These are phyloP conservation scores for Populus nigra DNA, from an alignment of 345 rosid genomes.

Conservation along the genomic window DNA sequence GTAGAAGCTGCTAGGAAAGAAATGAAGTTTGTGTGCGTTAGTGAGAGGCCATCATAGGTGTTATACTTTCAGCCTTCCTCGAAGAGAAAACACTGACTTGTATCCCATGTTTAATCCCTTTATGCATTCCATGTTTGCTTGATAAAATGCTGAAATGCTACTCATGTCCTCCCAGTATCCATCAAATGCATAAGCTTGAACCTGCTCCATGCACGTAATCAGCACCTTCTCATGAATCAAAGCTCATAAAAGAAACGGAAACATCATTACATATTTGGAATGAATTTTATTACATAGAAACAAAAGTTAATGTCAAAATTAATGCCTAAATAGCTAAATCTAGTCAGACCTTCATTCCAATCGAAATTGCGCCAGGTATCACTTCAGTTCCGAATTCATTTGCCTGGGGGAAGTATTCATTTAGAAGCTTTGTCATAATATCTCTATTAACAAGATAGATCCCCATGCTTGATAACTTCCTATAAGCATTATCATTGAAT, in stretches of 20 bases:
- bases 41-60: background rate
- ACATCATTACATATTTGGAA: background rate
- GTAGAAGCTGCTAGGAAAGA: constrained; percentile 48
- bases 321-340: background rate
- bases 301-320: too few species aligned
- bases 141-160: constrained; percentile 65
- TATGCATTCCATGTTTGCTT: constrained; percentile 71
- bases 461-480: constrained; percentile 51
- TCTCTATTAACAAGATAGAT: constrained; percentile 63
- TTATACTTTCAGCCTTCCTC: background rate
- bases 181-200: constrained; percentile 56
- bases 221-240: background rate
- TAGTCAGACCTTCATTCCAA: constrained; percentile 62
- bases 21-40: constrained; percentile 20
- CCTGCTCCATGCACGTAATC: constrained; percentile 37
- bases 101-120: constrained; percentile 37
- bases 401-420: constrained; percentile 48
- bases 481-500: constrained; percentile 12
- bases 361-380: constrained; percentile 59
- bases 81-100: constrained; percentile 40
- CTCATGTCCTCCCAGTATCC: constrained; percentile 81
- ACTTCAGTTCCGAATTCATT: constrained; percentile 58
- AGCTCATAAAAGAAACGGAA: background rate
- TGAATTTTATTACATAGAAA: too few species aligned
- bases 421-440: constrained; percentile 53